These are phyloP conservation scores for Colletotrichum trifolii DNA, from an alignment of 2,329 filamentous ascomycete genomes.

Conservation along the genomic window DNA sequence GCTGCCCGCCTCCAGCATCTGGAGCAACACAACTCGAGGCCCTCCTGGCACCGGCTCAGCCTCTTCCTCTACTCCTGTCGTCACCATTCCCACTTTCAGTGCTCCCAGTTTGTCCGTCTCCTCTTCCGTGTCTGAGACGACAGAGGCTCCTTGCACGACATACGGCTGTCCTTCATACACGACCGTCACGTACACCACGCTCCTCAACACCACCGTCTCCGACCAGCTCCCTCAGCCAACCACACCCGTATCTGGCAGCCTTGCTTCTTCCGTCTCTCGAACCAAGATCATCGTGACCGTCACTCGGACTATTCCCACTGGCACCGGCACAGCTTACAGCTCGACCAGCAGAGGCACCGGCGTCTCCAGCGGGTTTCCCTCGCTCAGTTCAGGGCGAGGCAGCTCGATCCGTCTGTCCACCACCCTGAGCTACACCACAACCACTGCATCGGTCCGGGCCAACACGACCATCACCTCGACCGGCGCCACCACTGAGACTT, in stretches of 20 bases:
- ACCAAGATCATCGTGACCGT: conserved; percentile 29
- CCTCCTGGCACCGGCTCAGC: background rate
- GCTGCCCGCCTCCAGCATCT: conserved; percentile 8
- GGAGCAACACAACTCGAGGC: conserved; percentile 21
- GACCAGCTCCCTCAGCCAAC: conserved; percentile 4
- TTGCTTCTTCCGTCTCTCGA: background rate
- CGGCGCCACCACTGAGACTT: background rate
- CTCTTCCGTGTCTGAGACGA: background rate
- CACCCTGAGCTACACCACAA: conserved; percentile 23
- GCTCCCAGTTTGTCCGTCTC: conserved; percentile 1
- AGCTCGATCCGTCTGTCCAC: conserved; percentile 30
- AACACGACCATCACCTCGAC: background rate
- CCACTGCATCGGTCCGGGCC: background rate
- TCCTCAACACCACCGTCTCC: conserved; percentile 26
- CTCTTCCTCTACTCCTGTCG: conserved; percentile 4
- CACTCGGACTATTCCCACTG: conserved; percentile 6
- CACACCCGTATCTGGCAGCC: conserved; percentile 1
- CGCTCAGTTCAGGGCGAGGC: background rate
- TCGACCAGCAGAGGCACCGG: conserved; percentile 13
- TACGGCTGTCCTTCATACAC: conserved; percentile 24
- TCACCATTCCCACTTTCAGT: conserved; percentile 12
- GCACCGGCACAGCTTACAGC: conserved; percentile 18
- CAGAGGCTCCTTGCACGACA: conserved; percentile 5
- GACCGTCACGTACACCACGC: conserved; percentile 23
- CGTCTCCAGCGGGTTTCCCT: conserved; percentile 7